These are phyloP conservation scores for Rhodotorula sp. DNA, from an alignment of 1,284 basidiomycete species.

Conservation along the genomic window DNA sequence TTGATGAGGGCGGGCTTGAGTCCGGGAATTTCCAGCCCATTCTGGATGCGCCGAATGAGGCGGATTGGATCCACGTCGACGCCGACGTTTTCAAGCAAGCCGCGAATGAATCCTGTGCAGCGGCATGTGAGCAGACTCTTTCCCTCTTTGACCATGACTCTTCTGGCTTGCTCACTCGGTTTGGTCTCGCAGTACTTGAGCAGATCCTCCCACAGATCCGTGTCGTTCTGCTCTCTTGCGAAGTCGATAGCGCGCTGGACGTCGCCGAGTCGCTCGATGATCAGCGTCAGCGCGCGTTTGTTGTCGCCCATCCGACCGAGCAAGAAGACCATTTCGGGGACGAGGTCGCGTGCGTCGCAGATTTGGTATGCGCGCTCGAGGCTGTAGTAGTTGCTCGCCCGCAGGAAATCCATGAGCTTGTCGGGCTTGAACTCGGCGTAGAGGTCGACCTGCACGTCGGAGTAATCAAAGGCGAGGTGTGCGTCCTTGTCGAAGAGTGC, in stretches of 20 bases:
- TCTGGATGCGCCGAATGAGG: slow-evolving; percentile 88
- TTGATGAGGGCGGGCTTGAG: slow-evolving; percentile 92
- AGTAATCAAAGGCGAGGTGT: slow-evolving; percentile 72
- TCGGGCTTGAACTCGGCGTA: slow-evolving; percentile 82
- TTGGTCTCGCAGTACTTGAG: slow-evolving; percentile 89
- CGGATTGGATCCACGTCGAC: slow-evolving; percentile 90
- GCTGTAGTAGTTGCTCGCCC: slow-evolving; percentile 87
- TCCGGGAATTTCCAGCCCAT: slow-evolving; percentile 92
- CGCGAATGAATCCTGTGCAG: slow-evolving; percentile 79
- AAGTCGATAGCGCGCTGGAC: slow-evolving; percentile 88
- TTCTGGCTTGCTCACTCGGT: slow-evolving; percentile 59
- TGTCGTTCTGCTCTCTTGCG: slow-evolving; percentile 93
- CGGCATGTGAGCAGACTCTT: background rate
- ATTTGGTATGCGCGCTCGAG: slow-evolving; percentile 84
- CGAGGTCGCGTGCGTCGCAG: slow-evolving; percentile 79
- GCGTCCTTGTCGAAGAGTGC: slow-evolving; percentile 85
- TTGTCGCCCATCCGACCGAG: slow-evolving; percentile 97
- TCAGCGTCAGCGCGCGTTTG: slow-evolving; percentile 86
- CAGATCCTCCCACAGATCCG: slow-evolving; percentile 97
- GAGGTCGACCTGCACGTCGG: slow-evolving; percentile 79
- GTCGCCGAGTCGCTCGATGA: slow-evolving; percentile 91
- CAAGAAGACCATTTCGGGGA: slow-evolving; percentile 96
- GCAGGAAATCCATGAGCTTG: slow-evolving; percentile 82
- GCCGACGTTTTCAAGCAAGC: slow-evolving; percentile 85
- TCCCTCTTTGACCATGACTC: background rate